Conservation (phyloP, 805 yeast species). For the Metschnikowia henanensis region DNA sequence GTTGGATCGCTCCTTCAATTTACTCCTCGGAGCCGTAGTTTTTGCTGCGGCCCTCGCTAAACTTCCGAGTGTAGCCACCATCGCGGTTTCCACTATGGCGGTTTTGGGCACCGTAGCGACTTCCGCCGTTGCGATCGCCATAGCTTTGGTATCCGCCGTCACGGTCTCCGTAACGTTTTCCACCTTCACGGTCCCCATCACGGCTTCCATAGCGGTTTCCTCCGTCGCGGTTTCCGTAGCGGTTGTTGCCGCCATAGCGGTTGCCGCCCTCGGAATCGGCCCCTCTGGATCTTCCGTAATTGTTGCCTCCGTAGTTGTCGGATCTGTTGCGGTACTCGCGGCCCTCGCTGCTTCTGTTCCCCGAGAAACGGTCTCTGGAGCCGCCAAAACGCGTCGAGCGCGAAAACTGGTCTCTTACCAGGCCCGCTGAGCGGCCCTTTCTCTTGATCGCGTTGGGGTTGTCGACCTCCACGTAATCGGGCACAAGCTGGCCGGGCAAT, state of each 20-base stretch:
- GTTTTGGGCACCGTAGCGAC: neutral
- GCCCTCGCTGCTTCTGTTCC: conserved; percentile 1
- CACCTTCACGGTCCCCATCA: neutral
- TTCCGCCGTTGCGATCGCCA: conserved; percentile 1
- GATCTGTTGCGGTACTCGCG: conserved; percentile 1
- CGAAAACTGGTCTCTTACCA: conserved; percentile 9
- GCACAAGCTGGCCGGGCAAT: conserved; percentile 18
- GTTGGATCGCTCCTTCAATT: too few species aligned
- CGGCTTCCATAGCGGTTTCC: neutral
- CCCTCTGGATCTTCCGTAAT: neutral
- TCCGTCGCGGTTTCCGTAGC: neutral
- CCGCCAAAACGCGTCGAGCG: conserved; percentile 10
- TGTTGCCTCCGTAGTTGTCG: conserved; percentile 5
- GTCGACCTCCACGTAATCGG: conserved; percentile 17
- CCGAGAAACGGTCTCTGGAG: conserved; percentile 4
- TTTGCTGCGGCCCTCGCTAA: neutral
- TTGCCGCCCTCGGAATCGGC: neutral
- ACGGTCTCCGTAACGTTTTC: conserved; percentile 6
- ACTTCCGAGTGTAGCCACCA: too few species aligned
- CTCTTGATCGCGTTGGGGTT: conserved; percentile 12
- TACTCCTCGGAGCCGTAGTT: neutral
- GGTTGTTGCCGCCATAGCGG: neutral
- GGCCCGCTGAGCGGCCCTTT: conserved; percentile 6
- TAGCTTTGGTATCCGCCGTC: too few species aligned
- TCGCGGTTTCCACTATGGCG: neutral